Conservation (phyloP, 2,329 filamentous ascomycete genomes). For the Colletotrichum tofieldiae region DNA sequence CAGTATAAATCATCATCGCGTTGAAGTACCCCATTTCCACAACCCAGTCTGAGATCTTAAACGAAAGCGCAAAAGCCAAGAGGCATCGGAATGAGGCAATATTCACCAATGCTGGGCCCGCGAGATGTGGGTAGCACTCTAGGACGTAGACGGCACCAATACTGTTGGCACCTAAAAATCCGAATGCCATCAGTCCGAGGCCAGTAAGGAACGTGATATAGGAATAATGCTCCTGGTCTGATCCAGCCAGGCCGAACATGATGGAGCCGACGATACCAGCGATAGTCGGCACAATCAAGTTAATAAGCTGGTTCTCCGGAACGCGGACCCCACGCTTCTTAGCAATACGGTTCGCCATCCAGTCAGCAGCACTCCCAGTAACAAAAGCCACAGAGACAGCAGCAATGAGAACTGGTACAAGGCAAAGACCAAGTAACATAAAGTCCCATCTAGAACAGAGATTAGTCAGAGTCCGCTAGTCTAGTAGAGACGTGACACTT, state of each 20-base stretch:
- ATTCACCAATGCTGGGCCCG: slow-evolving; percentile 52
- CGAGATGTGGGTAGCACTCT: slow-evolving; percentile 51
- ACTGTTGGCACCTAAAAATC: slow-evolving; percentile 48
- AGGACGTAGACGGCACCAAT: slow-evolving; percentile 52
- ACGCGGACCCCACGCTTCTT: slow-evolving; percentile 48
- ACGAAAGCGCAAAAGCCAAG: slow-evolving; percentile 49
- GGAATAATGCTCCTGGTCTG: slow-evolving; percentile 47
- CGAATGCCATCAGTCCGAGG: slow-evolving; percentile 49
- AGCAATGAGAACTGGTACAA: slow-evolving; percentile 50
- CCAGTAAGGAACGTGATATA: slow-evolving; percentile 47
- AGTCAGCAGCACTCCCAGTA: slow-evolving; percentile 50
- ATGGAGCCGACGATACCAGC: slow-evolving; percentile 49
- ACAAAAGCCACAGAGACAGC: slow-evolving; percentile 52
- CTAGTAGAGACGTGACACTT: neutral
- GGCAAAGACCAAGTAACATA: slow-evolving; percentile 48
- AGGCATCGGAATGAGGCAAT: slow-evolving; percentile 52
- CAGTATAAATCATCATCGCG: slow-evolving; percentile 51
- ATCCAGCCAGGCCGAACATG: slow-evolving; percentile 51
- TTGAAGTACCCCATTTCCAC: slow-evolving; percentile 48
- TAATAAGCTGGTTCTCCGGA: slow-evolving; percentile 53
- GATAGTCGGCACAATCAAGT: slow-evolving; percentile 50
- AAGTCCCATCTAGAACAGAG: slow-evolving; percentile 47
- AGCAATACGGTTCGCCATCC: slow-evolving; percentile 49
- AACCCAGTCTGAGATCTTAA: slow-evolving; percentile 49
- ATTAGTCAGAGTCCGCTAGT: neutral